These are phyloP conservation scores for Colletotrichum kahawae DNA, from an alignment of 2,329 filamentous ascomycete species.

Conservation along the genomic window DNA sequence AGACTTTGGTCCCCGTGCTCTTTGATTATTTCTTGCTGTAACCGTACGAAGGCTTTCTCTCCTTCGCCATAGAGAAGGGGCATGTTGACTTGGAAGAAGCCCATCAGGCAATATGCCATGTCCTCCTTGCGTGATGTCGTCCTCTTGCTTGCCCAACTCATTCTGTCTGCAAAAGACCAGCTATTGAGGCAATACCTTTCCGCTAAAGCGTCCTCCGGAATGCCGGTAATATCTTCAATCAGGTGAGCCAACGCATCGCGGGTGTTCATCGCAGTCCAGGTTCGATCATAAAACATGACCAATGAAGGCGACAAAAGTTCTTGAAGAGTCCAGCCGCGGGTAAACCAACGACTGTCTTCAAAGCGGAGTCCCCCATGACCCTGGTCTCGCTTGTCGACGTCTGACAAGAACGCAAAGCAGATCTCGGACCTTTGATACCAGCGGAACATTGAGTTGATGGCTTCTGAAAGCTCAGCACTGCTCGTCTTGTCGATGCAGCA, in stretches of 20 bases:
- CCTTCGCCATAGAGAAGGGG: constrained; percentile 34
- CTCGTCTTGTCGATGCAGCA: constrained; percentile 39
- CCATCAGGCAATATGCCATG: constrained; percentile 31
- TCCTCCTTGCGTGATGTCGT: constrained; percentile 28
- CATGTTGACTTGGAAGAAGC: constrained; percentile 31
- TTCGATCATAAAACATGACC: no score
- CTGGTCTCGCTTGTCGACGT: no score
- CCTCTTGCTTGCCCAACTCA: constrained; percentile 26
- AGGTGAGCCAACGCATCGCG: no score
- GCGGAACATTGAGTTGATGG: constrained; percentile 30
- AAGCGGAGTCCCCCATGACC: no score
- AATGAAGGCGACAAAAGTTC: constrained; percentile 22
- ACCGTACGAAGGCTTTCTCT: constrained; percentile 24
- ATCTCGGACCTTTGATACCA: constrained; percentile 37
- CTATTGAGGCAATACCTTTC: no score
- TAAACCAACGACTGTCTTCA: constrained; percentile 9
- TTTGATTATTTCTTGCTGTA: constrained; percentile 30
- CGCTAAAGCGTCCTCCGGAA: no score
- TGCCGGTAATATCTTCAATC: no score
- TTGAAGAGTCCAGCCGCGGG: constrained; percentile 1
- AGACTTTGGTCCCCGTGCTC: constrained; percentile 12
- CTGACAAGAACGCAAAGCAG: constrained; percentile 37
- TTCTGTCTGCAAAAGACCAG: no score
- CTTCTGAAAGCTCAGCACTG: constrained; percentile 34
- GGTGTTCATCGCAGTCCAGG: no score